Evolutionary conservation across 2,329 filamentous ascomycete species (phyloP), one percentile per base, ranked within the genome.

Genomic region (Alternaria incomplexa): DNA sequence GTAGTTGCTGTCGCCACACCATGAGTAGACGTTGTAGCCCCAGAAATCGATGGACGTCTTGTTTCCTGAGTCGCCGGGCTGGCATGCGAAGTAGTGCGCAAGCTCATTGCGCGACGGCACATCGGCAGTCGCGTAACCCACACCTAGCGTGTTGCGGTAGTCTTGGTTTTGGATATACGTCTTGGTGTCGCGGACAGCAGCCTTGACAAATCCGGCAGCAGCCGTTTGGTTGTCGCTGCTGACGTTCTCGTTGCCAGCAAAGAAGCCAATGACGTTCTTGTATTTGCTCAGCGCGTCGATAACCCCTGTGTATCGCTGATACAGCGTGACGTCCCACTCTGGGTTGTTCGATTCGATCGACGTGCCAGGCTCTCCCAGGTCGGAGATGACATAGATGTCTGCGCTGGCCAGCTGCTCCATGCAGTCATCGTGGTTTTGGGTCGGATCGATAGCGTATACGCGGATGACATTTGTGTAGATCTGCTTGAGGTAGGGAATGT

Each of bases 1-100:
- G 83, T 91, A 96, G 76, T 84, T 88, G 79, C 92, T 96, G 73
- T 93, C 81, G 69, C 95, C 96, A 80, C 96, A 99, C 96, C 96
- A 99, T 47, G 94, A 96, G 87, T 98, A 99, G 82, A 98, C 97
- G 85, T 99, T 99, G 90, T 98, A 98, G 61, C 96, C 96, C 92
- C 94, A 98, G 86, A 96, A 97, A 82, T 99, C 96, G 69, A 98
- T 97, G 63, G 90, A 81, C 73, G 83, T 83, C 8, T 84, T 83
- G 56, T 78, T 79, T 11, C 75, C 75, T 2, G 62, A 26, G 46
- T 75, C 68, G 13, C 68, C 69, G 10, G 84, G 79, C 65, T 94
- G 92, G 80, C 96, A 99, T 85, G 97, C 94, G 84, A 99, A 97
- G 87, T 97, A 99, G 77, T 93, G 84, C 64, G 93, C 92, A 76